Conservation (phyloP, 352 stramenopile genomes). For the Globisporangium uncinulatum region DNA sequence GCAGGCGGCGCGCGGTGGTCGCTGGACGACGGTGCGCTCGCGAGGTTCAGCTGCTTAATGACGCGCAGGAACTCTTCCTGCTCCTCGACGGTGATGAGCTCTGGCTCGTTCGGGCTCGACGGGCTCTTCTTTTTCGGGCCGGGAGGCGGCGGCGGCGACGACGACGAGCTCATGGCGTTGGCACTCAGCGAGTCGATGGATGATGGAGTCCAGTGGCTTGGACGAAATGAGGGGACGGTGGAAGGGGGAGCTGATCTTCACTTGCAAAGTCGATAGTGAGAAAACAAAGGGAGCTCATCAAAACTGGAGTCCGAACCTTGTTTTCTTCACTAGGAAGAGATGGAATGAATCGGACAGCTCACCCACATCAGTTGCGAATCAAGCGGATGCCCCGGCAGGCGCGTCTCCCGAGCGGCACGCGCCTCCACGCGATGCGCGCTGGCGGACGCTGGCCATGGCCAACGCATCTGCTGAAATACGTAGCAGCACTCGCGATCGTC, state of each 20-base stretch:
- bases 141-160: background rate
- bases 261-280: no score
- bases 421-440: conserved; percentile 19
- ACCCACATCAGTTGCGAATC: no score
- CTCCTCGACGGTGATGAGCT: conserved; percentile 47
- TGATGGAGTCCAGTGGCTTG: no score
- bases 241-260: background rate
- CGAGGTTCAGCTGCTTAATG: conserved; percentile 58
- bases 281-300: no score
- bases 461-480: conserved; percentile 20
- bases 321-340: no score
- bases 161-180: background rate
- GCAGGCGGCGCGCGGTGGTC: conserved; percentile 15
- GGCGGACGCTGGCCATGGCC: conserved; percentile 10
- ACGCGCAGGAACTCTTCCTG: conserved; percentile 68
- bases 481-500: conserved; percentile 21
- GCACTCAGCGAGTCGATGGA: background rate
- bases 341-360: no score
- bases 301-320: no score
- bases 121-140: conserved; percentile 5
- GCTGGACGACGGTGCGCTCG: conserved; percentile 16
- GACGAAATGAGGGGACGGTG: background rate
- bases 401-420: conserved; percentile 17
- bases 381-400: conserved; percentile 13
- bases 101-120: conserved; percentile 8